Conservation (phyloP, 805 yeast species). For the Barnettozyma wickerhamii region DNA sequence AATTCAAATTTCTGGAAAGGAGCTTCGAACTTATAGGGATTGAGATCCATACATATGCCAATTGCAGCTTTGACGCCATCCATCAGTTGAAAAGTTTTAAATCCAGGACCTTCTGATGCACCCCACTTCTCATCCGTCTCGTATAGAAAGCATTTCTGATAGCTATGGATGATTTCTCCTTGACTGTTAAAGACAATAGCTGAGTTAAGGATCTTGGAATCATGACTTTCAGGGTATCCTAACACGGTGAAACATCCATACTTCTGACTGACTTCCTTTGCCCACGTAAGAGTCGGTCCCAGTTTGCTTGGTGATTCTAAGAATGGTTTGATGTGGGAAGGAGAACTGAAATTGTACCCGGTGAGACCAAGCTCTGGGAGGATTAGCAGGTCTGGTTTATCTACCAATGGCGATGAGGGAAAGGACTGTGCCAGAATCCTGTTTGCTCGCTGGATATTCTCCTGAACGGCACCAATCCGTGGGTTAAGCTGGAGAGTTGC, state of each 20-base stretch:
- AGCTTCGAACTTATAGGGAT: constrained; percentile 79
- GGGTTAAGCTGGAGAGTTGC: constrained; percentile 72
- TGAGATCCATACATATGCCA: constrained; percentile 94
- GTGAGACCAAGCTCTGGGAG: constrained; percentile 84
- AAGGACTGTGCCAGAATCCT: constrained; percentile 20
- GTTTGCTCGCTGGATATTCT: constrained; percentile 47
- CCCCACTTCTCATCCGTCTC: constrained; percentile 83
- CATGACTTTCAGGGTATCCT: constrained; percentile 70
- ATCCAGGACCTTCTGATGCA: constrained; percentile 58
- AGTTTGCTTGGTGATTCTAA: constrained; percentile 40
- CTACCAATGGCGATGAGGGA: constrained; percentile 16
- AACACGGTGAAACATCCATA: constrained; percentile 63
- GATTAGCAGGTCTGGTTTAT: constrained; percentile 57
- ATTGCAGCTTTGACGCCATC: constrained; percentile 44
- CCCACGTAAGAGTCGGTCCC: constrained; percentile 55
- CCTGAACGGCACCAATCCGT: constrained; percentile 50
- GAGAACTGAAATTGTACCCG: constrained; percentile 65
- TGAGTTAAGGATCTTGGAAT: constrained; percentile 53
- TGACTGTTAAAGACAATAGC: constrained; percentile 57
- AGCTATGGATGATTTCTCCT: constrained; percentile 60
- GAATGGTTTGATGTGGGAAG: constrained; percentile 48
- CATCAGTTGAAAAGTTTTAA: constrained; percentile 39
- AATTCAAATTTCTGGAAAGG: constrained; percentile 76
- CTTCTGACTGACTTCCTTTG: constrained; percentile 43
- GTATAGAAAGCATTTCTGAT: constrained; percentile 73